A percentile compares a stretch with the other conserved stretches of the same genome.
Evolutionary conservation across 169 alveolate genomes (phyloP).

Genomic region (Cryptosporidium baileyi): DNA sequence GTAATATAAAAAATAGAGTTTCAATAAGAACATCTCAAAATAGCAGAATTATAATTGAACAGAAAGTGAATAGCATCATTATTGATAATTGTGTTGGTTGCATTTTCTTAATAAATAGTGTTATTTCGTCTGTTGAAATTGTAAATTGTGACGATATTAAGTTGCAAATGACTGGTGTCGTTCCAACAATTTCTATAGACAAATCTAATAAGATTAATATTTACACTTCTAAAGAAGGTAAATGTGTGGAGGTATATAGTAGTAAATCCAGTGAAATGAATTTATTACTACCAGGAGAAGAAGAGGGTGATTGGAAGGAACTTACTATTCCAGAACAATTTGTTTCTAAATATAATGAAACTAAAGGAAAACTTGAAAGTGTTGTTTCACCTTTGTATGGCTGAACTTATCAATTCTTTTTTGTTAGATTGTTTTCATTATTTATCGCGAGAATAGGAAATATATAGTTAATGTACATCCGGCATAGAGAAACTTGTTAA

Average conservation of each 20-base stretch:
- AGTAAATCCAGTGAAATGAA: slow-evolving; percentile 74
- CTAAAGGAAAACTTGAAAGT: slow-evolving; percentile 55
- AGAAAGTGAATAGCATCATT: slow-evolving; percentile 67
- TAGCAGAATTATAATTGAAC: slow-evolving; percentile 62
- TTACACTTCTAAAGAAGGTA: slow-evolving; percentile 43
- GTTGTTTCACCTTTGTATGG: slow-evolving; percentile 53
- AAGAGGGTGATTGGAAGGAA: slow-evolving; percentile 73
- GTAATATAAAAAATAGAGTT: slow-evolving; percentile 43
- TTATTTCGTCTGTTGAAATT: slow-evolving; percentile 66
- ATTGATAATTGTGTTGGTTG: slow-evolving; percentile 69
- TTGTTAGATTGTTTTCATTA: background rate
- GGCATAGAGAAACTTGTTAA: background rate
- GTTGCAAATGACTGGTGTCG: slow-evolving; percentile 71
- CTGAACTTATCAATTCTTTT: background rate
- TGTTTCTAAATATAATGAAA: slow-evolving; percentile 31
- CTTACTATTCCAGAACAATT: slow-evolving; percentile 73
- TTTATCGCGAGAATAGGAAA: background rate
- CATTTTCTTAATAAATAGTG: slow-evolving; percentile 68
- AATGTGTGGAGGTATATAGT: slow-evolving; percentile 54
- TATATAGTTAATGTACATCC: background rate
- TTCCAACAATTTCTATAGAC: slow-evolving; percentile 71
- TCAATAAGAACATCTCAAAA: slow-evolving; percentile 57
- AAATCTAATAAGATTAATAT: slow-evolving; percentile 64
- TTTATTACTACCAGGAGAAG: slow-evolving; percentile 67
- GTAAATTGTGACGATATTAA: slow-evolving; percentile 64